Base-by-base conservation (phyloP, 1,284 basidiomycete species). In the Rhodotorula sp. region DNA sequence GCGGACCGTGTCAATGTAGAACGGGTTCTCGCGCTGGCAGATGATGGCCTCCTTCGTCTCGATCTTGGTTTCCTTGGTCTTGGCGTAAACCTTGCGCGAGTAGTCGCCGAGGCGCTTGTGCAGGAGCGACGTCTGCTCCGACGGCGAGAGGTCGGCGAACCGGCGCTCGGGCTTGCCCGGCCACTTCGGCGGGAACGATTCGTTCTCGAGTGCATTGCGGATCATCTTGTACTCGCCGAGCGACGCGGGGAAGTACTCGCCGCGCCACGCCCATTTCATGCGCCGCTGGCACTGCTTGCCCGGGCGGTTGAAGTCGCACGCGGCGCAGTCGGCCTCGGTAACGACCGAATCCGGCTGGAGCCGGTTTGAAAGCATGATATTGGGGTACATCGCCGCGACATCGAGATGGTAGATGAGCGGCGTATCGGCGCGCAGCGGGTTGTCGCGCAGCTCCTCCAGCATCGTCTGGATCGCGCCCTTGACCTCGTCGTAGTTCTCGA, bases 351-450 rank as follows among this genome's bases (percentile, higher is more conserved):
- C 97, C 3, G 97, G 97, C 79, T 99, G 97, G 6, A 99, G 87
- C 66, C 97, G 92, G 82, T 99, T 99, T 41, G 94, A 97, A 85
- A 99, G 90, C 97, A 99, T 99, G 88, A 99, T 99, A 84, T 99
- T 99, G 70, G 97, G 97, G 81, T 99, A 99, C 97, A 99, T 99
- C 77, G 97, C 97, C 2, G 97, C 97, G 73, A 99, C 97, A 80
- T 99, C 97, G 80, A 99, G 84, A 83, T 99, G 97, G 83, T 99
- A 99, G 80, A 99, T 99, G 76, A 99, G 88, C 0, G 97, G 97
- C 36, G 89, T 90, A 83, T 98, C 96, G 65, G 87, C 86, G 29
- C 95, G 91, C 64, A 88, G 86, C 0, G 97, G 96, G 63, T 91
- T 88, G 83, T 99, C 95, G 36, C 94, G 92, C 85, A 99, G 90